phyloP scores from a whole-genome alignment of 2,329 filamentous ascomycete species.

The Elsinoe australis region DNA sequence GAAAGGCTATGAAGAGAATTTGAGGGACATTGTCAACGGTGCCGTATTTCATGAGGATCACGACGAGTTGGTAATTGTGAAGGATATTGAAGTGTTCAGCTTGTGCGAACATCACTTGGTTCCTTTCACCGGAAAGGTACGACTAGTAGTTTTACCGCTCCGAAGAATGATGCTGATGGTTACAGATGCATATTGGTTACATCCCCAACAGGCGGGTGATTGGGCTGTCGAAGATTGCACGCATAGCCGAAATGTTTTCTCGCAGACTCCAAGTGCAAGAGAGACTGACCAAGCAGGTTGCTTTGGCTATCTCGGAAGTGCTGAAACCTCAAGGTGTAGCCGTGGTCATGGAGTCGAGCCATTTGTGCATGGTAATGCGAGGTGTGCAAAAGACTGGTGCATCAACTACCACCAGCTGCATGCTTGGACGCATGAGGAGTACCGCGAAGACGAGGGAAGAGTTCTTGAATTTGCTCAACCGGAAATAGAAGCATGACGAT shows the following conservation, averaged over 20 bases:
- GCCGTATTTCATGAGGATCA: constrained; percentile 96
- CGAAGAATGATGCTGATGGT: constrained; percentile 18
- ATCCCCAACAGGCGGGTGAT: constrained; percentile 88
- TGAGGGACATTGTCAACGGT: constrained; percentile 81
- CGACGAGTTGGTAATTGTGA: constrained; percentile 95
- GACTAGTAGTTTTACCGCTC: not conserved
- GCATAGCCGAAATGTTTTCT: constrained; percentile 95
- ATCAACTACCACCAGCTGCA: constrained; percentile 89
- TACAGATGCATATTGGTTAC: constrained; percentile 96
- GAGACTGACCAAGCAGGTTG: constrained; percentile 90
- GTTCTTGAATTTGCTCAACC: constrained; percentile 65
- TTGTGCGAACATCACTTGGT: constrained; percentile 97
- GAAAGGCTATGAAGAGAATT: constrained; percentile 92
- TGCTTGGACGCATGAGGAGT: constrained; percentile 90
- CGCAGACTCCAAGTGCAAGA: constrained; percentile 93
- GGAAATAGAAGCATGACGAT: constrained; percentile 19
- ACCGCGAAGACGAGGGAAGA: constrained; percentile 93
- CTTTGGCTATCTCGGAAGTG: constrained; percentile 85
- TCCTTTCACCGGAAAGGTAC: constrained; percentile 87
- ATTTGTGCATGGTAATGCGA: constrained; percentile 98
- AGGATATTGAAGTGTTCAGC: constrained; percentile 91
- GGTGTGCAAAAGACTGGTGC: constrained; percentile 89
- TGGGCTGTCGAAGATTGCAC: constrained; percentile 88
- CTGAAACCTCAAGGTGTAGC: constrained; percentile 90
- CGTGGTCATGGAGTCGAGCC: constrained; percentile 94